A percentile compares a stretch with the other conserved stretches of the same genome.
Evolutionary conservation across 1,139 yeast genomes (phyloP).

Genomic region (Lodderomyces margitis): DNA sequence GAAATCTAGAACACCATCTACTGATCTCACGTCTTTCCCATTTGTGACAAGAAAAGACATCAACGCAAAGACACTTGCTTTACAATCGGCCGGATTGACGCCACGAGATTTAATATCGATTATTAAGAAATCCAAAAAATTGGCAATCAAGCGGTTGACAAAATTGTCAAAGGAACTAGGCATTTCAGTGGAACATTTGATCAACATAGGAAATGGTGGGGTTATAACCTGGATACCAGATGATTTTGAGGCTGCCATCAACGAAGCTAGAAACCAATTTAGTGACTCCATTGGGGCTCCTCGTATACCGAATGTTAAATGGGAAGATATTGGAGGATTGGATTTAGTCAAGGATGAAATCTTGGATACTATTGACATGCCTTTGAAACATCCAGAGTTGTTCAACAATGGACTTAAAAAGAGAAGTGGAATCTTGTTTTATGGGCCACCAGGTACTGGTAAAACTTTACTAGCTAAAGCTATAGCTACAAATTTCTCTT

Average conservation of each 20-base stretch:
- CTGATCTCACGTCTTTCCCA: slow-evolving; percentile 17
- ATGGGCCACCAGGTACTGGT: slow-evolving; percentile 99
- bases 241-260: slow-evolving; percentile 72
- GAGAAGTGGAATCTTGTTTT: slow-evolving; percentile 88
- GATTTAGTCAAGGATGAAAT: slow-evolving; percentile 89
- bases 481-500: slow-evolving; percentile 89
- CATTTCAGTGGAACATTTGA: slow-evolving; percentile 23
- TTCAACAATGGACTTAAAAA: slow-evolving; percentile 87
- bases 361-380: slow-evolving; percentile 93
- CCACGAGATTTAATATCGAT: slow-evolving; percentile 81
- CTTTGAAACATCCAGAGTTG: slow-evolving; percentile 86
- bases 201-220: slow-evolving; percentile 52
- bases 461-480: slow-evolving; percentile 94
- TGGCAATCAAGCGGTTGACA: slow-evolving; percentile 53
- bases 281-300: slow-evolving; percentile 98
- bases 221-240: slow-evolving; percentile 52
- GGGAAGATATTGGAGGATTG: slow-evolving; percentile 95
- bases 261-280: slow-evolving; percentile 80
- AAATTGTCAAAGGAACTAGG: slow-evolving; percentile 20
- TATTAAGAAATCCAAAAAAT: slow-evolving; percentile 59
- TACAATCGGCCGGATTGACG: slow-evolving; percentile 90
- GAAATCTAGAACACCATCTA: slow-evolving; percentile 7
- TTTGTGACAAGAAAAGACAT: slow-evolving; percentile 51
- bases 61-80: slow-evolving; percentile 57
- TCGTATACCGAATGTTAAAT: slow-evolving; percentile 86